Percentiles rank a stretch among this genome's conserved stretches.
Evolutionary conservation across 2,329 filamentous ascomycete species (phyloP).

Genomic region (Cryoendolithus antarcticus): DNA sequence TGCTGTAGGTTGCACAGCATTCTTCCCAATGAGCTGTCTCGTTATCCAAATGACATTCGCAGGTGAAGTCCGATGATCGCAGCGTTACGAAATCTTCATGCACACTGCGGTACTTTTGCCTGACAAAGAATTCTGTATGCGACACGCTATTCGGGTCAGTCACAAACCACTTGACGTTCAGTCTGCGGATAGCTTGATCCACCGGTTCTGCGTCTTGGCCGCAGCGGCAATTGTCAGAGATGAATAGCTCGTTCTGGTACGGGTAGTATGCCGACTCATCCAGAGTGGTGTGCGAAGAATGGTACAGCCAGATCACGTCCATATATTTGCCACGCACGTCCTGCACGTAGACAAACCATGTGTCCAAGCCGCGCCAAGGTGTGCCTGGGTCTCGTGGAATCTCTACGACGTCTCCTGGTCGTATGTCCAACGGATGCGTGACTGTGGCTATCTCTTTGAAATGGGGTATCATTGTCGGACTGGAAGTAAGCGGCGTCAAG

Average conservation of each 20-base stretch:
- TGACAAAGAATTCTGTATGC: conserved; percentile 49
- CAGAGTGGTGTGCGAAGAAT: conserved; percentile 58
- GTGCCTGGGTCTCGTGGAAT: no score
- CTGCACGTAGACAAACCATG: conserved; percentile 47
- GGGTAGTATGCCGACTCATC: conserved; percentile 58
- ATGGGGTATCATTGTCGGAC: no score
- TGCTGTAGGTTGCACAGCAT: background rate
- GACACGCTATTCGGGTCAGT: conserved; percentile 30
- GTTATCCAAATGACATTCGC: no score
- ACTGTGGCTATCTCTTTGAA: no score
- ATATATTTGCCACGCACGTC: conserved; percentile 38
- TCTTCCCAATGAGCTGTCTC: no score
- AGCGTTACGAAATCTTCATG: conserved; percentile 49
- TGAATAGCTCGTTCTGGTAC: conserved; percentile 59
- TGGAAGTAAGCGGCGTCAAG: no score
- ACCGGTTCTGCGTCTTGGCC: conserved; percentile 38
- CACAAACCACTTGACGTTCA: conserved; percentile 47
- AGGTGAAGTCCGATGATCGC: conserved; percentile 4
- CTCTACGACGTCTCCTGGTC: no score
- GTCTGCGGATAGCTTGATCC: conserved; percentile 44
- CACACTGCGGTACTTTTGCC: conserved; percentile 53
- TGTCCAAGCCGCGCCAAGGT: no score
- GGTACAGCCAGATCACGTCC: conserved; percentile 63
- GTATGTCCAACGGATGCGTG: no score
- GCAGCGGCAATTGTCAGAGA: conserved; percentile 67